phyloP scores from a whole-genome alignment of 306 rosid species.

The Acacia confusa region DNA sequence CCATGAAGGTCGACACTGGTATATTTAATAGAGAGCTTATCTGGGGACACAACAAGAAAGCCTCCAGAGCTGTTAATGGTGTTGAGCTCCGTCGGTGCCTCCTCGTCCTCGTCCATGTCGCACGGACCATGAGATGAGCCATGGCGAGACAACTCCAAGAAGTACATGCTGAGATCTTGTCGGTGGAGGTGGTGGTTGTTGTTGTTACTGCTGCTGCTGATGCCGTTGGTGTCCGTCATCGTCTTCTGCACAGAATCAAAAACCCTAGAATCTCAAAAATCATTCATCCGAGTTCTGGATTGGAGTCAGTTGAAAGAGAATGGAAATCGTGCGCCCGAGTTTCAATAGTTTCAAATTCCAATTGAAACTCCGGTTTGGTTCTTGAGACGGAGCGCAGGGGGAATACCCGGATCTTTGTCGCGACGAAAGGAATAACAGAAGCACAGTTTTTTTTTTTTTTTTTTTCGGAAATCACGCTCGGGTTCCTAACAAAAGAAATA shows the following conservation, averaged over 20 bases:
- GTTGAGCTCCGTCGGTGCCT: slow-evolving; percentile 81
- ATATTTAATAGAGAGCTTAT: slow-evolving; percentile 86
- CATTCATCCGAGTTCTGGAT: slow-evolving; percentile 13
- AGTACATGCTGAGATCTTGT: slow-evolving; percentile 65
- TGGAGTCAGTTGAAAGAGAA: not conserved
- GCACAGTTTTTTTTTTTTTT: too few relatives aligned
- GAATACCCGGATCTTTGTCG: not conserved
- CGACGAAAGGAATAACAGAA: not conserved
- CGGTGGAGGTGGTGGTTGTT: slow-evolving; percentile 20
- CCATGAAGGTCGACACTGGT: slow-evolving; percentile 74
- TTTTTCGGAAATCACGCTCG: too few relatives aligned
- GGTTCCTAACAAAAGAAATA: too few relatives aligned
- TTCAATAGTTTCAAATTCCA: not conserved
- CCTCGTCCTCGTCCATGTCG: slow-evolving; percentile 66
- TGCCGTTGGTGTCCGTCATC: slow-evolving; percentile 38
- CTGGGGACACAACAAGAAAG: slow-evolving; percentile 70
- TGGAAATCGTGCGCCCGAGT: not conserved
- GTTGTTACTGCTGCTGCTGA: slow-evolving; percentile 24
- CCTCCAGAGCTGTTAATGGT: slow-evolving; percentile 95
- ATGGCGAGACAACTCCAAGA: slow-evolving; percentile 58
- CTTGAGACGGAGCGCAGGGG: too few relatives aligned
- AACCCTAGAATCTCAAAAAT: slow-evolving; percentile 46
- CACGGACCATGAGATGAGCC: slow-evolving; percentile 39
- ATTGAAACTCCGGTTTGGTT: not conserved
- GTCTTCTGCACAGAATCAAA: slow-evolving; percentile 8